Evolutionary conservation across 192 early-diverging fungal species (phyloP).

Genomic region (Piromyces sp.): DNA sequence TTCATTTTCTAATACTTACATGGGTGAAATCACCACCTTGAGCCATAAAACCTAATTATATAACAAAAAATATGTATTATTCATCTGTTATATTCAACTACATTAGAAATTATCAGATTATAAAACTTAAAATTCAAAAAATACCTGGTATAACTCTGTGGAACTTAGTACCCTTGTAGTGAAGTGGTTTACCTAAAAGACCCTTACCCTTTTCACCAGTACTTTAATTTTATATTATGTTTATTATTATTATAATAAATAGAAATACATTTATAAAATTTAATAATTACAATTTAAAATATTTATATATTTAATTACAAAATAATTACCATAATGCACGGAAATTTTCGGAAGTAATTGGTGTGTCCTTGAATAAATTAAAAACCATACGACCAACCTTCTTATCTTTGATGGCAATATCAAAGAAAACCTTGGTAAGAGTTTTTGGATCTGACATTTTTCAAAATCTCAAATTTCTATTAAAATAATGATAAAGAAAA

Average conservation of each 20-base stretch:
- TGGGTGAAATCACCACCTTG: slow-evolving; percentile 78
- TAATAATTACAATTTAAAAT: too few relatives aligned
- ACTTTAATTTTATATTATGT: not conserved
- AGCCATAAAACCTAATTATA: slow-evolving; percentile 50
- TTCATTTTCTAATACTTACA: not conserved
- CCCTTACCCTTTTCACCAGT: slow-evolving; percentile 33
- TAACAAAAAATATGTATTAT: slow-evolving; percentile 4
- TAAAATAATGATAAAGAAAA: too few relatives aligned
- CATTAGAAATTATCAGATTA: too few relatives aligned
- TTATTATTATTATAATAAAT: too few relatives aligned
- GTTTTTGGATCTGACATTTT: not conserved
- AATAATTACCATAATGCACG: not conserved
- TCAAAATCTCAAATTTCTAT: not conserved
- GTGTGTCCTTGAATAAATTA: not conserved
- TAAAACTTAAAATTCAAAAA: too few relatives aligned
- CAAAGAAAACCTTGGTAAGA: not conserved
- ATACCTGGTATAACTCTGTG: not conserved
- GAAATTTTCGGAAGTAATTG: not conserved
- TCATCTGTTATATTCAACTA: not conserved
- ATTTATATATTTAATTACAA: too few relatives aligned
- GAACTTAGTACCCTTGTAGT: not conserved
- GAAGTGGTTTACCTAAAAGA: slow-evolving; percentile 5
- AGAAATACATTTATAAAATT: too few relatives aligned
- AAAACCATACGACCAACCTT: not conserved
- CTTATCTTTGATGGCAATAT: not conserved